These are phyloP conservation scores for Cytospora mali DNA, from an alignment of 2,329 filamentous ascomycete genomes.

Conservation along the genomic window DNA sequence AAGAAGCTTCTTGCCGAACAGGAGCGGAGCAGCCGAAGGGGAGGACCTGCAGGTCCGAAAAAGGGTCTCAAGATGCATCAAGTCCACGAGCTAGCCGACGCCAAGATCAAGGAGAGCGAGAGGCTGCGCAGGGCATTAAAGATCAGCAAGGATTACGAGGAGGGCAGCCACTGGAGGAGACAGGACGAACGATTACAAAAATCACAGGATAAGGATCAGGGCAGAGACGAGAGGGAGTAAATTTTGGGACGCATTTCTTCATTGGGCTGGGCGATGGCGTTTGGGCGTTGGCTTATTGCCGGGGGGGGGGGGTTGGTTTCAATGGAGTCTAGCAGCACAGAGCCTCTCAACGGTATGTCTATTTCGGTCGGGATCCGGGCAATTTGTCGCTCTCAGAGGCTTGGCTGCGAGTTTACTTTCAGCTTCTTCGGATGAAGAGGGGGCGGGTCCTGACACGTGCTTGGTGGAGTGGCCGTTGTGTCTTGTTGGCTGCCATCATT, in stretches of 20 bases:
- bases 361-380: not conserved
- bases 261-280: conserved; percentile 6
- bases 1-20: conserved; percentile 63
- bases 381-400: not conserved
- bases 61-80: conserved; percentile 83
- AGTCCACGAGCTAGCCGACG: conserved; percentile 93
- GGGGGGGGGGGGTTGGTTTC: too few relatives aligned
- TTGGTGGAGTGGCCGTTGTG: not conserved
- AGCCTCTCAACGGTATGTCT: not conserved
- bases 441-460: not conserved
- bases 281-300: conserved; percentile 2
- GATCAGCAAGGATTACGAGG: conserved; percentile 82
- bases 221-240: conserved; percentile 28
- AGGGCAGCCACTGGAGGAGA: conserved; percentile 82
- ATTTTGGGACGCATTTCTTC: not conserved
- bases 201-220: conserved; percentile 44
- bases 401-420: not conserved
- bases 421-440: not conserved
- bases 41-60: conserved; percentile 39
- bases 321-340: not conserved
- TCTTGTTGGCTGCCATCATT: not conserved
- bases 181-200: conserved; percentile 71
- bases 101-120: conserved; percentile 95
- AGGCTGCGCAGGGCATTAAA: conserved; percentile 82
- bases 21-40: conserved; percentile 44